Conservation (phyloP, 2,329 filamentous ascomycete genomes). For the Grosmannia serpens region DNA sequence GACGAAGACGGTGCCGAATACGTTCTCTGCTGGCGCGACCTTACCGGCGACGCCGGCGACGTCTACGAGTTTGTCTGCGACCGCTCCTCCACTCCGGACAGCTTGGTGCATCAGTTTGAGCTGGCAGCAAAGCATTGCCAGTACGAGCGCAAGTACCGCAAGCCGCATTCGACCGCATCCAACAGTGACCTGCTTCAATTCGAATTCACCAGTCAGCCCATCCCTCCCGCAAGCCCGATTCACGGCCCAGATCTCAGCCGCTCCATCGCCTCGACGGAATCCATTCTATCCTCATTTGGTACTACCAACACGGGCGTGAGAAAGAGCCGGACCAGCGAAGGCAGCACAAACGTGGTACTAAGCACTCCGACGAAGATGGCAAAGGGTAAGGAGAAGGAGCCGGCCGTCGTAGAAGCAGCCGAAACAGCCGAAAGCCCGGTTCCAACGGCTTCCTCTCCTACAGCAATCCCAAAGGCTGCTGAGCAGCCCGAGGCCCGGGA, state of each 20-base stretch:
- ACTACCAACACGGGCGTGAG: slow-evolving; percentile 26
- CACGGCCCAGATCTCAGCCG: slow-evolving; percentile 45
- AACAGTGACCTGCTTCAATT: slow-evolving; percentile 74
- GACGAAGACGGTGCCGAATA: slow-evolving; percentile 58
- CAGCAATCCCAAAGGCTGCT: slow-evolving; percentile 37
- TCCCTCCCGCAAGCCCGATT: slow-evolving; percentile 51
- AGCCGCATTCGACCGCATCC: slow-evolving; percentile 66
- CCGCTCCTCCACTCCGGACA: slow-evolving; percentile 24
- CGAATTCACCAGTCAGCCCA: slow-evolving; percentile 57
- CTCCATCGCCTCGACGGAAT: slow-evolving; percentile 46
- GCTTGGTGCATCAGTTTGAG: slow-evolving; percentile 71
- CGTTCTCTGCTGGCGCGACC: slow-evolving; percentile 86
- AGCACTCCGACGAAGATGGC: not conserved
- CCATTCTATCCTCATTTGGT: slow-evolving; percentile 38
- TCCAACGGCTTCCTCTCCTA: slow-evolving; percentile 2
- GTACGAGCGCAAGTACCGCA: slow-evolving; percentile 91
- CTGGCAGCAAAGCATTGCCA: slow-evolving; percentile 82
- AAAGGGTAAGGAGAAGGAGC: not conserved
- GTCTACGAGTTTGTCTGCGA: slow-evolving; percentile 99
- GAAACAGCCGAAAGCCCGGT: not conserved
- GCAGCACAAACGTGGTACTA: not conserved
- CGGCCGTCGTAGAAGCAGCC: not conserved
- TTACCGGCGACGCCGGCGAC: slow-evolving; percentile 87
- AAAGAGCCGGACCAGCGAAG: too few relatives aligned
- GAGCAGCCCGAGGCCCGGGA: slow-evolving; percentile 60